Conservation (phyloP, 768 basidiomycete genomes). For the Tulasnella sp. region DNA sequence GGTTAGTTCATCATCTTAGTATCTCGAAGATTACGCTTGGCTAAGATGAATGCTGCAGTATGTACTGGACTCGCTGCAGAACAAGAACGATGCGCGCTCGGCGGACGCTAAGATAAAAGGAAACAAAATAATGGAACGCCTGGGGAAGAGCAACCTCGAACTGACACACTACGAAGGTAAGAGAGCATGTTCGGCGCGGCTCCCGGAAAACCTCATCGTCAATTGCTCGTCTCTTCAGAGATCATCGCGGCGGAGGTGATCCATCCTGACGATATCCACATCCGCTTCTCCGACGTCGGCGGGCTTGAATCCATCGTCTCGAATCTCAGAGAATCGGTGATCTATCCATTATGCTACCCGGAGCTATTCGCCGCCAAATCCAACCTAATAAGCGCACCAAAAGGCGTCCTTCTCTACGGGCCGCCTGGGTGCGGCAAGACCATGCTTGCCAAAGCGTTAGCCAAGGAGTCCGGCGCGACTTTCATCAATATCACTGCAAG, state of each 20-base stretch:
- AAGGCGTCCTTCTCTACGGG: conserved; percentile 90
- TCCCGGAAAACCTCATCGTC: neutral
- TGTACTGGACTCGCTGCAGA: conserved; percentile 49
- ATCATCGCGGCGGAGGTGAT: conserved; percentile 89
- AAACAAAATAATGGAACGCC: conserved; percentile 51
- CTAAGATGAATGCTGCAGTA: conserved; percentile 35
- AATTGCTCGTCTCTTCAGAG: conserved; percentile 32
- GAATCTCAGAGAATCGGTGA: conserved; percentile 87
- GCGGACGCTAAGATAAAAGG: conserved; percentile 34
- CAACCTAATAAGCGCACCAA: conserved; percentile 77
- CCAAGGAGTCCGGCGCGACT: conserved; percentile 93
- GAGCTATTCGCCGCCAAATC: conserved; percentile 74
- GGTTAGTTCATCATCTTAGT: conserved; percentile 31
- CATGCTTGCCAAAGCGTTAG: conserved; percentile 97
- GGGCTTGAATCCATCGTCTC: conserved; percentile 85
- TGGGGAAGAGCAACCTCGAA: conserved; percentile 61
- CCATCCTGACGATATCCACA: conserved; percentile 76
- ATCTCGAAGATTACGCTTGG: neutral
- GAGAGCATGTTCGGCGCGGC: neutral
- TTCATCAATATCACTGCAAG: conserved; percentile 73
- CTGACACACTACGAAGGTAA: conserved; percentile 86
- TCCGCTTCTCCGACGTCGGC: conserved; percentile 76
- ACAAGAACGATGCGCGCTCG: conserved; percentile 40
- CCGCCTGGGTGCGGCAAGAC: conserved; percentile 97
- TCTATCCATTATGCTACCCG: conserved; percentile 88